Evolutionary conservation across 2,329 filamentous ascomycete genomes (phyloP), one percentile per base, ranked within the genome.

Genomic region (Diplodia seriata): DNA sequence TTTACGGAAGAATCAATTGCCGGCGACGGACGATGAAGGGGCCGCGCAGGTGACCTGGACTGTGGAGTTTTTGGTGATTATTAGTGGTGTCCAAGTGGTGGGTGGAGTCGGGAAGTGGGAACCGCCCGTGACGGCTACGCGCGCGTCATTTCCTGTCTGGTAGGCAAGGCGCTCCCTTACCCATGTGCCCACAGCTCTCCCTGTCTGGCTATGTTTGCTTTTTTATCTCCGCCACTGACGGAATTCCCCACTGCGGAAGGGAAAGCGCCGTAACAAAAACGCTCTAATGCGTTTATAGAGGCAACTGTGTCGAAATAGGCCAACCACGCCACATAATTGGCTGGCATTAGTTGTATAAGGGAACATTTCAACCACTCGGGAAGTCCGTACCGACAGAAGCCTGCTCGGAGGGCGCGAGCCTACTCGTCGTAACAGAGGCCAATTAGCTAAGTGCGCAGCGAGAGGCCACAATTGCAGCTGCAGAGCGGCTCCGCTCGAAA

Each of bases 101-200:
- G 23, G 59, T 63, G 59, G 59, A 63, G 59, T 62, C 59, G 59
- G 59, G 23, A 62, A 63, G 59, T 63, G 59, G 59, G 59, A 51
- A 63, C 47, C 29, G 43, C 3, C 29, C 31, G 31, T 38, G 59
- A 63, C 47, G 20, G 50, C 36, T 15, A 63, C 59, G 59, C 47
- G 47, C 59, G 59, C 59, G 31, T 63, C 29, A 36, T 47, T 47
- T 26, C 43, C 47, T 33, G 40, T 62, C 12, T 43, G 15, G 40
- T 33, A 50, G 38, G 29, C 23, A 33, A 61, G 26, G 23, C 18
- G 12, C 29, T 63, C 38, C 23, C 59, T 20, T 63, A 63, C 43
- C 43, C 47, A 47, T 51, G 43, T 33, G 43, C 50, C 47, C 47
- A 31, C 59, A 38, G 36, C 11, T 38, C 36, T 14, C 36, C 36